A percentile compares a stretch with the other conserved stretches of the same genome.
phyloP scores from a whole-genome alignment of 2,329 filamentous ascomycete species.

The Daldinia sp. region DNA sequence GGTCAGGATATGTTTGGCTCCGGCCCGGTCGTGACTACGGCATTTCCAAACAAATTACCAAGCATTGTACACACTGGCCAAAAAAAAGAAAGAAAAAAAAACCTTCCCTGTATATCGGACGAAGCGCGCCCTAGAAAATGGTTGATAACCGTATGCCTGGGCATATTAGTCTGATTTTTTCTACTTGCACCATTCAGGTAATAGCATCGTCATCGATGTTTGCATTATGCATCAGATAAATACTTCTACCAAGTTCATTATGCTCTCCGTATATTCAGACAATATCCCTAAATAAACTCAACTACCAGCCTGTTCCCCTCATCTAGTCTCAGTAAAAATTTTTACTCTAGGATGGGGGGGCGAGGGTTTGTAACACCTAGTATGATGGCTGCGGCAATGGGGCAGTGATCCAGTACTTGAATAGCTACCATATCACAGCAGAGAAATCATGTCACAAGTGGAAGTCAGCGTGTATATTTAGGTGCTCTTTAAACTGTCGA shows the following conservation, averaged over 20 bases:
- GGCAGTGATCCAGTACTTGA: no score
- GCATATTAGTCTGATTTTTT: background rate
- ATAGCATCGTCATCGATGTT: background rate
- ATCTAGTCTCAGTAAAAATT: no score
- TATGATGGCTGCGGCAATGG: no score
- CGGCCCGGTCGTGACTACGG: background rate
- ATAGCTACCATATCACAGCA: no score
- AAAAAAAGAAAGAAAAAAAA: no score
- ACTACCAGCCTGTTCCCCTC: no score
- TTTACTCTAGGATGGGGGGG: no score
- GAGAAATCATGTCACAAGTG: no score
- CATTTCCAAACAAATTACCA: slow-evolving; percentile 4
- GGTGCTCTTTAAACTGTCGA: no score
- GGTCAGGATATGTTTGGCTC: slow-evolving; percentile 1
- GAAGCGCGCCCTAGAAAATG: background rate
- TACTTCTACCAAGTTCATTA: background rate
- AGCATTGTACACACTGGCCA: background rate
- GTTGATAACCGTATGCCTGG: background rate
- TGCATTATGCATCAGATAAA: background rate
- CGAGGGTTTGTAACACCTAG: no score
- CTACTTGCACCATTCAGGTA: background rate
- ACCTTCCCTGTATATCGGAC: background rate
- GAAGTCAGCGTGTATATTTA: no score
- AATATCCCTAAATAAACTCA: background rate
- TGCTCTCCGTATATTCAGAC: background rate